A percentile compares a stretch with the other conserved stretches of the same genome.
phyloP scores from a whole-genome alignment of 1,284 basidiomycete species.

The Dichomitus squalens region DNA sequence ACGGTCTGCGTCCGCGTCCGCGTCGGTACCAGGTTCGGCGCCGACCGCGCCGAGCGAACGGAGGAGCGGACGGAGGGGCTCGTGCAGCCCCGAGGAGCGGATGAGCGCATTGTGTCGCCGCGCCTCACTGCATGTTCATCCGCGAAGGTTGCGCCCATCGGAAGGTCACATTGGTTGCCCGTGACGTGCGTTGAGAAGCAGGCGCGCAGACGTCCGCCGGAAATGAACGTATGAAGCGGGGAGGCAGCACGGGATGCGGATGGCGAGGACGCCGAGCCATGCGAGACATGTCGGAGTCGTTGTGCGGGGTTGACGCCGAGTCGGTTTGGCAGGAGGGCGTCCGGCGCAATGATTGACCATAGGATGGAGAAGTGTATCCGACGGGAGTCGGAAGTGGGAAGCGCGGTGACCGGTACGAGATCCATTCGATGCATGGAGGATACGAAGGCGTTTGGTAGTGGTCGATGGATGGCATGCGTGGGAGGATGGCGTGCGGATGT shows the following conservation, averaged over 20 bases:
- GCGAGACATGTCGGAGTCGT: too few species aligned
- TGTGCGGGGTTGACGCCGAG: not conserved
- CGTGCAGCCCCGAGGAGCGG: constrained; percentile 38
- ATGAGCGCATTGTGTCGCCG: constrained; percentile 49
- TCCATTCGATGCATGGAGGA: not conserved
- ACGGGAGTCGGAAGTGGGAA: not conserved
- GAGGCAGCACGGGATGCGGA: too few species aligned
- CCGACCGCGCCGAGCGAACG: constrained; percentile 48
- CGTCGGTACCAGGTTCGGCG: not conserved
- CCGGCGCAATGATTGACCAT: not conserved
- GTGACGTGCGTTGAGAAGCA: not conserved
- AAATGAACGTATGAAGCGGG: too few species aligned
- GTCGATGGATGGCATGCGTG: not conserved
- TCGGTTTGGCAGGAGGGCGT: not conserved
- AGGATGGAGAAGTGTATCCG: not conserved
- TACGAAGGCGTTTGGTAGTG: not conserved
- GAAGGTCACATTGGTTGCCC: too few species aligned
- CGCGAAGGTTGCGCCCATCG: not conserved
- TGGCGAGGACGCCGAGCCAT: too few species aligned
- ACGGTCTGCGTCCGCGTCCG: not conserved
- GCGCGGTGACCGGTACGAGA: not conserved
- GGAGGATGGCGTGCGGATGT: not conserved
- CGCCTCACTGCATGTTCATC: constrained; percentile 43
- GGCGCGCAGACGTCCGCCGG: too few species aligned
- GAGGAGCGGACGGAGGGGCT: constrained; percentile 47